A percentile compares a stretch with the other conserved stretches of the same genome.
phyloP scores from a whole-genome alignment of 768 basidiomycete genomes.

The Saitozyma podzolica region DNA sequence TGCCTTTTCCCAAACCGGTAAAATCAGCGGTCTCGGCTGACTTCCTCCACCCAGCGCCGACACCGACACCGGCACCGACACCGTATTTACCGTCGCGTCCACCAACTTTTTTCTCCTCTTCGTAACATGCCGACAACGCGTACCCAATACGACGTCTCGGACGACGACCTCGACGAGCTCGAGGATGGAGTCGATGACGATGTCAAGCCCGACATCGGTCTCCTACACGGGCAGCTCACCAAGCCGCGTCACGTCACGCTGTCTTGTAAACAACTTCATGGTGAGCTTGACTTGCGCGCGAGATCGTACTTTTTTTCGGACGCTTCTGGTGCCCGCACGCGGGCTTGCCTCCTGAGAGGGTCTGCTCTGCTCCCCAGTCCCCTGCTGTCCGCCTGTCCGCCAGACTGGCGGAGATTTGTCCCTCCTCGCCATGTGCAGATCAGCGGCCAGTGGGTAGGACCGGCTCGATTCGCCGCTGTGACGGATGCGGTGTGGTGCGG shows the following conservation, averaged over 20 bases:
- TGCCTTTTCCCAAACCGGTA: neutral
- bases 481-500: neutral
- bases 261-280: conserved; percentile 28
- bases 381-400: too few relatives aligned
- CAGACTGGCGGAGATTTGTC: neutral
- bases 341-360: too few relatives aligned
- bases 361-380: too few relatives aligned
- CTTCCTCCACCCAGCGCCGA: neutral
- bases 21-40: too few relatives aligned
- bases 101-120: neutral
- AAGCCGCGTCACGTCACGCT: conserved; percentile 17
- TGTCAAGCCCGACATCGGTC: conserved; percentile 1
- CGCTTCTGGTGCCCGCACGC: too few relatives aligned
- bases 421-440: neutral
- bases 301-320: neutral
- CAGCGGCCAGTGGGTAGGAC: too few relatives aligned
- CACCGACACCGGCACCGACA: neutral
- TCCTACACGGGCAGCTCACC: conserved; percentile 9
- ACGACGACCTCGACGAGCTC: conserved; percentile 13
- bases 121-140: neutral
- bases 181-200: conserved; percentile 11
- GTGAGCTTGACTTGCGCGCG: conserved; percentile 16
- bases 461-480: neutral
- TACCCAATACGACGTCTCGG: neutral
- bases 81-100: neutral